Conservation (phyloP, 768 basidiomycete species). For the Thelephora ganbajun region DNA sequence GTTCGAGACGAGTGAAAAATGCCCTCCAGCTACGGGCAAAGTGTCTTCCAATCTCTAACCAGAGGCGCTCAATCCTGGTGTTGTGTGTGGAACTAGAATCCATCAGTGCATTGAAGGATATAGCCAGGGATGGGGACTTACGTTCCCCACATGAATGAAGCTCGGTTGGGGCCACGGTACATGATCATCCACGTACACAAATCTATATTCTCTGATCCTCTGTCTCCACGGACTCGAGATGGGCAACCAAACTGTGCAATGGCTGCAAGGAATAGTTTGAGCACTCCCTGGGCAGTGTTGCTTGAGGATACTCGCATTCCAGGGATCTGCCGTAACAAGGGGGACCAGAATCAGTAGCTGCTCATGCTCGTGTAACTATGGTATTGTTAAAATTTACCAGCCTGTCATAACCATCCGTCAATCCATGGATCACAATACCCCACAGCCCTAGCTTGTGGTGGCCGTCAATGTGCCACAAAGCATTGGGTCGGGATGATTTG, state of each 20-base stretch:
- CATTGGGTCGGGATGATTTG: conserved; percentile 17
- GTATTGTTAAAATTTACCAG: conserved; percentile 11
- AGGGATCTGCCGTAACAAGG: conserved; percentile 12
- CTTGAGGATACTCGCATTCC: conserved; percentile 14
- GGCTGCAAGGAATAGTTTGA: conserved; percentile 11
- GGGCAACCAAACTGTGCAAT: conserved; percentile 9
- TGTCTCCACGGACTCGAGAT: conserved; percentile 15
- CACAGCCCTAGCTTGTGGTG: conserved; percentile 23
- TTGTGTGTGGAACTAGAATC: conserved; percentile 27
- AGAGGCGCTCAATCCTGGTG: conserved; percentile 28
- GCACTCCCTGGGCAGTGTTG: conserved; percentile 15
- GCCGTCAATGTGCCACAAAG: conserved; percentile 23
- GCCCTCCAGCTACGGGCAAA: conserved; percentile 27
- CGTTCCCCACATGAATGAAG: no score
- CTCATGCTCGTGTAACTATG: neutral
- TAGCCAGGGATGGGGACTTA: no score
- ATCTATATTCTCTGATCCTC: conserved; percentile 17
- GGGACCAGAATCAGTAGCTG: neutral
- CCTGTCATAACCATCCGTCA: conserved; percentile 25
- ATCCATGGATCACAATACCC: conserved; percentile 12
- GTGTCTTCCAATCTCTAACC: conserved; percentile 27
- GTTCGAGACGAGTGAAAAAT: conserved; percentile 25
- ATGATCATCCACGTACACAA: conserved; percentile 17
- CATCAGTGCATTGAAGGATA: no score
- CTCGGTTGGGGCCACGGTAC: conserved; percentile 10